Evolutionary conservation across 345 rosid genomes (phyloP).

Genomic region (Lepidium africanum): DNA sequence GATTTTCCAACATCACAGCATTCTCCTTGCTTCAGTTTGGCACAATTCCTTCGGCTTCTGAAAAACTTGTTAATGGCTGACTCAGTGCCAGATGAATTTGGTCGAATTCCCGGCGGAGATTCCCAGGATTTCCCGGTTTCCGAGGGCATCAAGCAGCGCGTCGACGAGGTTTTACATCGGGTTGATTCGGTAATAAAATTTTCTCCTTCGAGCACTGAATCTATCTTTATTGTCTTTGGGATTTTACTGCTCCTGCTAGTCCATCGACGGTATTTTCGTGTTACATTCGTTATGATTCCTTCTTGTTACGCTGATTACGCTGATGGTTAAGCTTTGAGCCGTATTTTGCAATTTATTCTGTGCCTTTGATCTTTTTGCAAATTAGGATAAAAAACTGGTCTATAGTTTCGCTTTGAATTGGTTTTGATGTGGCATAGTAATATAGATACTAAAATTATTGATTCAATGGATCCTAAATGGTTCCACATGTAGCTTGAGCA

Average conservation of each 20-base stretch:
- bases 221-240: not conserved
- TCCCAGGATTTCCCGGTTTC: slow-evolving; percentile 6
- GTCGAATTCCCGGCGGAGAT: slow-evolving; percentile 13
- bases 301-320: not conserved
- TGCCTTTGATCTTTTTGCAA: not conserved
- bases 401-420: not conserved
- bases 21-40: not conserved
- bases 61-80: slow-evolving; percentile 31
- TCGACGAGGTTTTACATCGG: slow-evolving; percentile 49
- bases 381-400: not conserved
- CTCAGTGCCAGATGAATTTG: slow-evolving; percentile 13
- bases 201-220: not conserved
- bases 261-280: not conserved
- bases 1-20: not conserved
- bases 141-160: slow-evolving; percentile 34
- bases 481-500: slow-evolving; percentile 52
- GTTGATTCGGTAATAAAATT: slow-evolving; percentile 50
- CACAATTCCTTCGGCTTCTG: not conserved
- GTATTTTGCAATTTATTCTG: not conserved
- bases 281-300: not conserved
- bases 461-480: not conserved
- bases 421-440: not conserved
- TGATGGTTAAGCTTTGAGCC: not conserved
- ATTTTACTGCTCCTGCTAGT: not conserved
- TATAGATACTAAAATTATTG: not conserved